A percentile compares a stretch with the other conserved stretches of the same genome.
Conservation (phyloP, 140 eudicot genomes). For the Stevia rebaudiana region DNA sequence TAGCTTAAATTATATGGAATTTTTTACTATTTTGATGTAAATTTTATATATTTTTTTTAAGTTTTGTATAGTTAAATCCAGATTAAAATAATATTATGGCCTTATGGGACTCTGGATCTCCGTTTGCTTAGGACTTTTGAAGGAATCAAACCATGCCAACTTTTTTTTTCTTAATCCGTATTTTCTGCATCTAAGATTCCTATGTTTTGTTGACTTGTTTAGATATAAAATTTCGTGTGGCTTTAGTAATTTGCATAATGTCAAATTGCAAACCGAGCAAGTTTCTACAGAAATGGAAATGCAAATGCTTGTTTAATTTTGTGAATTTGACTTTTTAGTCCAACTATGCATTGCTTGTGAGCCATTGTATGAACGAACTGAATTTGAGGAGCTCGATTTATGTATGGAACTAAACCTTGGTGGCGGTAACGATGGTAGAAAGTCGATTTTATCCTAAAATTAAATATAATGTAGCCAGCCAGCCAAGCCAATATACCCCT, state of each 20-base stretch:
- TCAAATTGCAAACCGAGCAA: too few species aligned
- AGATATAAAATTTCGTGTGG: not conserved
- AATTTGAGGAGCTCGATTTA: too few species aligned
- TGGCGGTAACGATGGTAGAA: too few species aligned
- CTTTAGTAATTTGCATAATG: constrained; percentile 14
- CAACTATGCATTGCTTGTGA: too few species aligned
- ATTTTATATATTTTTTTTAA: constrained; percentile 20
- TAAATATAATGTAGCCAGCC: too few species aligned
- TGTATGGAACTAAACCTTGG: too few species aligned
- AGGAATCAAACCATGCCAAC: constrained; percentile 30
- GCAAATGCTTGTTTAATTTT: constrained; percentile 6
- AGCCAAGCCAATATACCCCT: too few species aligned
- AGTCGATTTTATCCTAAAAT: too few species aligned
- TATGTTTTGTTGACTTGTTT: constrained; percentile 17
- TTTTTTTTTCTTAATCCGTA: constrained; percentile 5
- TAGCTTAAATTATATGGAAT: constrained; percentile 23
- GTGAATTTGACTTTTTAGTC: constrained; percentile 21
- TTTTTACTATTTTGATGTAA: constrained; percentile 30
- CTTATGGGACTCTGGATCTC: constrained; percentile 30
- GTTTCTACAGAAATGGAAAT: not conserved
- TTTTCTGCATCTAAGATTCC: constrained; percentile 21
- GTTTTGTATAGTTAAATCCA: constrained; percentile 32
- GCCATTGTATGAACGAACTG: too few species aligned
- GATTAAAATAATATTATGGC: not conserved
- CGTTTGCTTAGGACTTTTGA: constrained; percentile 24